Evolutionary conservation across 352 stramenopile species (phyloP), one percentile per base, ranked within the genome.

Genomic region (Phytophthora ohioensis): DNA sequence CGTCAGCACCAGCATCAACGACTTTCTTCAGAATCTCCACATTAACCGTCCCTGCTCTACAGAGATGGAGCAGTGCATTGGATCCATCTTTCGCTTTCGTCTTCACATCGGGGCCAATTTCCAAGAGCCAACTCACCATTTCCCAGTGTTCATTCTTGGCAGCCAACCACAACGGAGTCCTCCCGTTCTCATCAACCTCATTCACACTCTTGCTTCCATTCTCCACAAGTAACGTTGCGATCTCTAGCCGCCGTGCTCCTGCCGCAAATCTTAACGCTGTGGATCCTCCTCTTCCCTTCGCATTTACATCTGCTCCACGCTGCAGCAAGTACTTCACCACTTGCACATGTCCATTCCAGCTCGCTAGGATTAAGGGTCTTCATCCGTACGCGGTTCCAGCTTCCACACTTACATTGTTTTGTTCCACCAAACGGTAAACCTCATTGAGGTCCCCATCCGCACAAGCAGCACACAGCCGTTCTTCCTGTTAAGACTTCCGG

Each of bases 311-410:
- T 15, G 49, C 49, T 4, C 49, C 49, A 6, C 17, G 32, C n/a
- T 57, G 15, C 32, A 57, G 49, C 7, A 57, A 32, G 32, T 57
- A 45, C 35, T n/a, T 12, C 17, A 57, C 49, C 49, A 57, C 49
- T 13, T 31, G 4, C 13, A 43, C 11, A 31, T 57, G 49, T 13
- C 49, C 34, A 13, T 57, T 2, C 34, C 32, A 57, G 11, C 32
- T 43, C 15, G 49, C 49, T 5, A 43, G 32, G 7, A 57, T 57
- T 15, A 57, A n/a, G 4, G 49, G 49, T 15, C 32, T 57, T 13
- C 49, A 43, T n/a, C 49, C 49, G 1, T 27, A 27, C 21, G 21
- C 21, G 21, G 21, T 27, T 27, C 21, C 21, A 27, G 21, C 21
- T 27, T 27, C 21, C 21, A 27, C 21, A 27, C 21, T 27, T 27